A percentile compares a stretch with the other conserved stretches of the same genome.
phyloP scores from a whole-genome alignment of 2,329 filamentous ascomycete species.

The Boeremia lycopersici region DNA sequence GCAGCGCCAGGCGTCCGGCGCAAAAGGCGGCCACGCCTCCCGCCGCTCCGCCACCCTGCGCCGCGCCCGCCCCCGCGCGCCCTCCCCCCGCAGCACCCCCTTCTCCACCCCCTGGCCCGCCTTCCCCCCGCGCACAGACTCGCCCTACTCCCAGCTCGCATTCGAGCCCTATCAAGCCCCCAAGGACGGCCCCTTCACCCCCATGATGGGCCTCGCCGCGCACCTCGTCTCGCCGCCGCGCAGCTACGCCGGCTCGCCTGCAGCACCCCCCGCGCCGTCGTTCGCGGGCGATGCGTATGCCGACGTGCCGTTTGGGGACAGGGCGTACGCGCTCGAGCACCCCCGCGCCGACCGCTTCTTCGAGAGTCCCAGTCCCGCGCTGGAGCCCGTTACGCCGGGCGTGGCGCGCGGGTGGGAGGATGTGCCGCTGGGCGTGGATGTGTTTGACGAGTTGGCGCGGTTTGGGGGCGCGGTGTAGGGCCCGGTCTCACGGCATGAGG shows the following conservation, averaged over 20 bases:
- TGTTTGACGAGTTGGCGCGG: not conserved
- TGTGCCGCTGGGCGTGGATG: not conserved
- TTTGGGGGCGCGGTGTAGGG: no score
- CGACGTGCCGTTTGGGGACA: not conserved
- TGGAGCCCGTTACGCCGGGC: no score
- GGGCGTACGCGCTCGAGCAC: not conserved
- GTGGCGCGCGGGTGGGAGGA: no score
- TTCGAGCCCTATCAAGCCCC: not conserved
- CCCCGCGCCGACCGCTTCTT: not conserved
- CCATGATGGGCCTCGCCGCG: not conserved
- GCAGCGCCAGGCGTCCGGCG: constrained; percentile 53
- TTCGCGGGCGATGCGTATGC: constrained; percentile 22
- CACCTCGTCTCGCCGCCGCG: constrained; percentile 1
- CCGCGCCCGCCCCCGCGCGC: constrained; percentile 28
- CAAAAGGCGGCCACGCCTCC: constrained; percentile 54
- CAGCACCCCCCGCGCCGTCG: constrained; percentile 17
- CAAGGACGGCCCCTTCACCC: not conserved
- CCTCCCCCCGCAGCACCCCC: constrained; percentile 13
- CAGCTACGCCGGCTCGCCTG: constrained; percentile 23
- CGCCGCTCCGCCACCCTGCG: constrained; percentile 35
- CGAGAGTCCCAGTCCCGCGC: not conserved
- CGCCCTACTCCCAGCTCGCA: not conserved
- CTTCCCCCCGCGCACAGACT: not conserved
- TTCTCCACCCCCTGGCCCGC: not conserved
- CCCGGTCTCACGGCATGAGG: no score